Evolutionary conservation across 176 grass and related monocot species (phyloP).

Genomic region (Oryza coarctata): DNA sequence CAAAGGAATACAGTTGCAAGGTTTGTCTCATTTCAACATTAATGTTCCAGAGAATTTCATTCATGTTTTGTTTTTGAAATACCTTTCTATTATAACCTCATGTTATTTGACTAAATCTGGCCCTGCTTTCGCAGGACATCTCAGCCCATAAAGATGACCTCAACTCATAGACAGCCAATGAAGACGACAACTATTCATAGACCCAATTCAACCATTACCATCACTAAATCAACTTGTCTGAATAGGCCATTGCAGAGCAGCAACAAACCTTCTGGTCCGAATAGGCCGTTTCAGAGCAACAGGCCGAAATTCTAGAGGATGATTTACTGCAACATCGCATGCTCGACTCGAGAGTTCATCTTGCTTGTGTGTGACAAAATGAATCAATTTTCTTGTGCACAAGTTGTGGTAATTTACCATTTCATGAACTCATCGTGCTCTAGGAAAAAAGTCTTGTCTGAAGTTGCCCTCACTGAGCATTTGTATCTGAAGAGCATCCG

Average conservation of each 20-base stretch:
- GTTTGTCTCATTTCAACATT: constrained; percentile 27
- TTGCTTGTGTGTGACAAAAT: neutral
- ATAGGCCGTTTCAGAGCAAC: constrained; percentile 9
- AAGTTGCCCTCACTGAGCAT: neutral
- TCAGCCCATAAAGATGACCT: constrained; percentile 23
- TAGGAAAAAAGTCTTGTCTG: neutral
- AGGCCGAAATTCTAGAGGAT: constrained; percentile 44
- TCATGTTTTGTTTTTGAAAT: neutral
- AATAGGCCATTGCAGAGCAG: neutral
- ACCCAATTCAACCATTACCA: constrained; percentile 46
- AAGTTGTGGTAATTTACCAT: constrained; percentile 5
- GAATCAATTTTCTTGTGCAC: neutral
- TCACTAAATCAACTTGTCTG: constrained; percentile 15
- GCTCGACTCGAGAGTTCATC: neutral
- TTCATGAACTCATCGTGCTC: neutral
- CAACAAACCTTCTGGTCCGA: neutral
- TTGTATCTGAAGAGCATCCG: neutral
- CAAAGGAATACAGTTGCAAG: constrained; percentile 42
- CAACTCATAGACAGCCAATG: constrained; percentile 19
- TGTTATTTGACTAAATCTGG: neutral
- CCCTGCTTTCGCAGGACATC: constrained; percentile 24
- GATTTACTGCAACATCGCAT: neutral
- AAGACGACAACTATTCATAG: constrained; percentile 41
- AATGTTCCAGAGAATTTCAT: neutral
- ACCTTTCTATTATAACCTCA: neutral